Percentiles rank a stretch among this genome's conserved stretches.
Conservation (phyloP, 1,284 basidiomycete genomes). For the Xerocomus nothofagi region DNA sequence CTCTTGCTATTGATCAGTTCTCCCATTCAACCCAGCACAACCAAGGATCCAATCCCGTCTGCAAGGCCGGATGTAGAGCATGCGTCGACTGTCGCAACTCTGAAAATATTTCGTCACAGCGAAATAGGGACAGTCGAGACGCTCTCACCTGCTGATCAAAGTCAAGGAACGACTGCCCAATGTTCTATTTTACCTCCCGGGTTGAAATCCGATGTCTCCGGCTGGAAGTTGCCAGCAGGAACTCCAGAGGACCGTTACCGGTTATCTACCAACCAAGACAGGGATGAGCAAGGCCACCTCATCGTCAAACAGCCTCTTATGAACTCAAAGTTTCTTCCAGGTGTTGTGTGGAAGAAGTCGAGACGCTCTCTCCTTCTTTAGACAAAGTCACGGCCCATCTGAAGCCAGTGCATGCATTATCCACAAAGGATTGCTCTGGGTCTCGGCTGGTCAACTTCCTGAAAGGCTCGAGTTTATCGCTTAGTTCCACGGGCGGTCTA, state of each 20-base stretch:
- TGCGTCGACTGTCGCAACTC: constrained; percentile 28
- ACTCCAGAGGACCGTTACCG: constrained; percentile 30
- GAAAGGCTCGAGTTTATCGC: constrained; percentile 20
- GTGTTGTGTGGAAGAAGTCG: constrained; percentile 11
- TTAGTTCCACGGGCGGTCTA: constrained; percentile 27
- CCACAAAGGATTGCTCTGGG: constrained; percentile 2
- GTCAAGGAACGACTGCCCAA: constrained; percentile 66
- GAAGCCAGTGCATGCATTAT: constrained; percentile 12
- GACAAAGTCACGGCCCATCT: constrained; percentile 72
- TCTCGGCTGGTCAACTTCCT: constrained; percentile 50
- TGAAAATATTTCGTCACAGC: neutral
- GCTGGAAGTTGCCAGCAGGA: constrained; percentile 49
- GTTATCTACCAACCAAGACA: constrained; percentile 39
- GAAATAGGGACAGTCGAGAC: constrained; percentile 55
- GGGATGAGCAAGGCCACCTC: constrained; percentile 59
- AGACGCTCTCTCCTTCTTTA: constrained; percentile 58
- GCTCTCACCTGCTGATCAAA: constrained; percentile 72
- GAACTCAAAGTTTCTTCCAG: constrained; percentile 5
- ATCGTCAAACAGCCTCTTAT: constrained; percentile 25
- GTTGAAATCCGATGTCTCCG: constrained; percentile 58
- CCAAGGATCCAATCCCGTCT: constrained; percentile 54
- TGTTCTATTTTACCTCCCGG: constrained; percentile 68
- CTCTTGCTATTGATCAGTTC: constrained; percentile 47
- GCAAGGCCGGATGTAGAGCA: constrained; percentile 34
- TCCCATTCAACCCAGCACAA: constrained; percentile 58